Evolutionary conservation across 495 filamentous ascomycete genomes (phyloP), one percentile per base, ranked within the genome.

Genomic region (Rostrohypoxylon terebratum): DNA sequence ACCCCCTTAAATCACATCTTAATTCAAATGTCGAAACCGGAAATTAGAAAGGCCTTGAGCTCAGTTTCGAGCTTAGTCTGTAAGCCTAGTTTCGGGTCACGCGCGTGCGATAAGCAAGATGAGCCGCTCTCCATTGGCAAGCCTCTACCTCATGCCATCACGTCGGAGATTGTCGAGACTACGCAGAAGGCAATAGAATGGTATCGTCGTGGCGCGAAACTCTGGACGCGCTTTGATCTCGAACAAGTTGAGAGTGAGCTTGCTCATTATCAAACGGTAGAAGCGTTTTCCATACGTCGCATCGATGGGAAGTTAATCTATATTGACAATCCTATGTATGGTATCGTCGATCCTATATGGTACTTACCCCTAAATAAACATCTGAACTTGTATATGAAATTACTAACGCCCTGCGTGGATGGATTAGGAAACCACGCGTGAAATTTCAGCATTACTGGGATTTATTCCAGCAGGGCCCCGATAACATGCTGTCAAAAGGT

Each of bases 211-310:
- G 55, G 68, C 28, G 8, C n/a, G 18, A 65, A 65, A 18, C 38
- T 71, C 23, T 65, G 47, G 61, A 20, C 14, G 11, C 18, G 8
- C 33, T 31, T 25, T 14, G 68, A 71, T 48, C 55, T 71, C 11
- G 18, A 59, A 38, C n/a, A 54, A 3, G 36, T 71, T 11, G 55
- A 65, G 10, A 3, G 54, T 4, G 44, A 71, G 47, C 68, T 71
- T 25, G 10, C 36, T 13, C 31, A 65, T 4, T 71, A 2, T 34
- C 33, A 10, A 7, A 16, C 10, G 9, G 18, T 9, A 8, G 36
- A 23, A 51, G 50, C 53, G n/a, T 64, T 71, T n/a, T 47, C 53
- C 4, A 45, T 71, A 61, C 68, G 68, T 23, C 61, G 55, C 31
- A 47, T 48, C 20, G 61, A 71, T 18, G 68, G 55, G 14, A 38